Base-by-base conservation (phyloP, 192 early-diverging fungal genomes). In the Gryganskiella cystojenkinii region DNA sequence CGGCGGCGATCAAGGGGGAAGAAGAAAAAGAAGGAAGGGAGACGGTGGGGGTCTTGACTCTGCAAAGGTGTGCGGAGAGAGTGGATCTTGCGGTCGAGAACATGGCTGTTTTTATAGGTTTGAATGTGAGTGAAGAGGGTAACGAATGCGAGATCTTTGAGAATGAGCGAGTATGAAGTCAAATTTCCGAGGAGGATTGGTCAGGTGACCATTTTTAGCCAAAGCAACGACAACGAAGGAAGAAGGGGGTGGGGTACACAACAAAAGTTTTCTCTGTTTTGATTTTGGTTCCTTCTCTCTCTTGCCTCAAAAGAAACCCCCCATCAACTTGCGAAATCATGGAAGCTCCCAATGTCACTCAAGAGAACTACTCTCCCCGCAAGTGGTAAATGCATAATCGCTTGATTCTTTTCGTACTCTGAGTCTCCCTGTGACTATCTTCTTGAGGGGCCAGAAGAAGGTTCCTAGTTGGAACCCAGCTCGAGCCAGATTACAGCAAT, bases 281-380 rank as follows among this genome's bases (percentile, higher is more conserved):
- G 37, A 40, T 40, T 40, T 40, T n/a, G 49, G 15, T 31, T 10
- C 24, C 30, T 55, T 31, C 62, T 24, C 64, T 59, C 70, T 46
- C 63, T 72, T 72, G 62, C 70, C 67, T 78, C 52, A 61, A 66
- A 67, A 37, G 34, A 63, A 62, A 33, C 43, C 37, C 37, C 37
- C 5, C 37, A 5, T 13, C n/a, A n/a, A n/a, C 37, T 40, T 13
- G 13, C 37, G 37, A 40, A n/a, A 76, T 56, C 61, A 63, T 76
- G 64, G 59, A 67, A 64, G 58, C 62, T 56, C 54, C 71, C 33
- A 28, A 57, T 15, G 37, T 54, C 66, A 67, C 60, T 44, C 66
- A 67, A 24, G 61, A 68, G 73, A 64, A 51, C 53, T 62, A 69
- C 73, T 53, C 61, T 37, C 65, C 65, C 53, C 61, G 65, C 73